Conservation (phyloP, 768 basidiomycete species). For the Aureoboletus auriporus region DNA sequence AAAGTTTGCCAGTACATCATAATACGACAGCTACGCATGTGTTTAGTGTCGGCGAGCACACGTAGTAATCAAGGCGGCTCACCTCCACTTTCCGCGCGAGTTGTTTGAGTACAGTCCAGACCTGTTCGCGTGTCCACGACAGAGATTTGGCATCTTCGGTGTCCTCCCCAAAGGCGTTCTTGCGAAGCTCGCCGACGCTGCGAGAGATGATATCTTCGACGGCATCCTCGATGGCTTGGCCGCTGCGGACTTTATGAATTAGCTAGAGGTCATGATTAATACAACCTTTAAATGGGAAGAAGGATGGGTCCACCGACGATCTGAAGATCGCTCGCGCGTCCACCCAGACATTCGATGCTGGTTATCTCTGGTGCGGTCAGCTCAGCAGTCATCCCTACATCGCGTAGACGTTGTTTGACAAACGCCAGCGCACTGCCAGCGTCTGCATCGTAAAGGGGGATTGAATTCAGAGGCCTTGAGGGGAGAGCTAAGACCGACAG, state of each 20-base stretch:
- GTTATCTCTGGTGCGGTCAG: constrained; percentile 54
- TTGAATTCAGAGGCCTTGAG: constrained; percentile 73
- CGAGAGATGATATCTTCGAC: constrained; percentile 87
- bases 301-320: constrained; percentile 45
- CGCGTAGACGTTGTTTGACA: constrained; percentile 72
- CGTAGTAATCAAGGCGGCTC: constrained; percentile 26
- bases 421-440: constrained; percentile 72
- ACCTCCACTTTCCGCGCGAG: constrained; percentile 66
- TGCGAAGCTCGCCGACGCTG: constrained; percentile 78
- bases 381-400: constrained; percentile 47
- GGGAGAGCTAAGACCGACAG: constrained; percentile 57
- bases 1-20: constrained; percentile 74
- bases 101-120: constrained; percentile 75
- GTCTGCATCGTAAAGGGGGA: constrained; percentile 86
- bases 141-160: constrained; percentile 79
- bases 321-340: constrained; percentile 86
- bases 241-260: constrained; percentile 79
- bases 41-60: constrained; percentile 3
- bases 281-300: neutral
- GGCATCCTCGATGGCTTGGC: constrained; percentile 69
- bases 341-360: constrained; percentile 76
- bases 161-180: constrained; percentile 93
- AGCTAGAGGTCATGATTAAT: constrained; percentile 42
- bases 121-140: constrained; percentile 84
- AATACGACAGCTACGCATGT: constrained; percentile 63